A percentile compares a stretch with the other conserved stretches of the same genome.
phyloP scores from a whole-genome alignment of 2,329 filamentous ascomycete species.

The Fusarium paranaense region DNA sequence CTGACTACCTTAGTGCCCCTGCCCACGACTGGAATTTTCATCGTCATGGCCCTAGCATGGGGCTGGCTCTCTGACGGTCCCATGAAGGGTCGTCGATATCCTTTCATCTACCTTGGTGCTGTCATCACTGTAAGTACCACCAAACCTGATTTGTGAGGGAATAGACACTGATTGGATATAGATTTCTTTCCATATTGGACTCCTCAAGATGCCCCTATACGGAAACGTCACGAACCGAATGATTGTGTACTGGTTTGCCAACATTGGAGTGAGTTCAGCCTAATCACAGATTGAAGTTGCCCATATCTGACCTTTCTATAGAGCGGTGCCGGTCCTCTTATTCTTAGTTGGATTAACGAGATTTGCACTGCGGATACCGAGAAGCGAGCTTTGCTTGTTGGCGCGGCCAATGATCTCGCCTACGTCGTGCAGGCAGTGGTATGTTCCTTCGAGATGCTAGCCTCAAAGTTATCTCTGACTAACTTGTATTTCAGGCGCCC shows the following conservation, averaged over 20 bases:
- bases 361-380: conserved; percentile 36
- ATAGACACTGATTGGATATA: background rate
- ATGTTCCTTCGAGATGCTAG: conserved; percentile 10
- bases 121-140: conserved; percentile 18
- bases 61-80: conserved; percentile 37
- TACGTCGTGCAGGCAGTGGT: conserved; percentile 38
- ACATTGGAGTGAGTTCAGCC: conserved; percentile 31
- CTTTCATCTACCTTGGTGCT: conserved; percentile 35
- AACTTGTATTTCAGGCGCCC: background rate
- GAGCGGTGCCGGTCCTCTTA: conserved; percentile 35
- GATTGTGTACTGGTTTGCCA: conserved; percentile 35
- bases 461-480: background rate
- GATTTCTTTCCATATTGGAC: conserved; percentile 22
- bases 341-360: conserved; percentile 40
- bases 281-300: rapidly evolving
- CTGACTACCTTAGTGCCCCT: conserved; percentile 17
- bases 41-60: conserved; percentile 30
- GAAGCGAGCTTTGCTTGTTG: conserved; percentile 34
- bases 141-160: background rate
- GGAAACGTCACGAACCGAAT: conserved; percentile 16
- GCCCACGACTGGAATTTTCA: conserved; percentile 32
- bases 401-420: conserved; percentile 13
- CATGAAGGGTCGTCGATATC: conserved; percentile 21
- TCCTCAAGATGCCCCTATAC: conserved; percentile 35
- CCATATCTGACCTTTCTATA: background rate